Evolutionary conservation across 495 filamentous ascomycete species (phyloP).

Genomic region (Entonaema liquescens): DNA sequence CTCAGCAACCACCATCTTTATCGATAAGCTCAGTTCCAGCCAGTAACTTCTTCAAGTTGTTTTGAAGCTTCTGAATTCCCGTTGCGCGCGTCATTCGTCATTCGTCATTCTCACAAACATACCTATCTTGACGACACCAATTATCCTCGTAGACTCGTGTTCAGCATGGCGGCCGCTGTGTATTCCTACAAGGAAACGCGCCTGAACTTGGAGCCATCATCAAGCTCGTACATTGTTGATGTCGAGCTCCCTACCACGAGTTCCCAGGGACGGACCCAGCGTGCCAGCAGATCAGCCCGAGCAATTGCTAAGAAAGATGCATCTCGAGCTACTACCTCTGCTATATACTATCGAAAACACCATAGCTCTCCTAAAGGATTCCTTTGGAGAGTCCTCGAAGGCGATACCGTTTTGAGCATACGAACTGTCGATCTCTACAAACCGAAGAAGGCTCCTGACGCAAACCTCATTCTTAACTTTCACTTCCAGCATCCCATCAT

Average conservation of each 20-base stretch:
- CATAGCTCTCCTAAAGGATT: conserved; percentile 81
- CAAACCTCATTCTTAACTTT: conserved; percentile 79
- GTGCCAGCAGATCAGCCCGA: conserved; percentile 50
- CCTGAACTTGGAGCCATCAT: conserved; percentile 79
- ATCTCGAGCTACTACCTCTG: conserved; percentile 81
- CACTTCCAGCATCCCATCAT: conserved; percentile 76
- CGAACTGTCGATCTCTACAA: conserved; percentile 84
- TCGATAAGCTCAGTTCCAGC: conserved; percentile 29
- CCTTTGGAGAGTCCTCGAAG: conserved; percentile 88
- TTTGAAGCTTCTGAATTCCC: conserved; percentile 30
- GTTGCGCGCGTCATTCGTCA: conserved; percentile 23
- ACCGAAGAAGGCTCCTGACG: conserved; percentile 66
- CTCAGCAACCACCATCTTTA: conserved; percentile 11
- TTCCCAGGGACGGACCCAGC: conserved; percentile 43
- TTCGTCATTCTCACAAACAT: too few relatives aligned
- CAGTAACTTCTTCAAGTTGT: conserved; percentile 19
- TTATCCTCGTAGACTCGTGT: conserved; percentile 36
- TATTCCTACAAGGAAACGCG: conserved; percentile 86
- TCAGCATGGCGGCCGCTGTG: conserved; percentile 55
- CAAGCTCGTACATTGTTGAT: conserved; percentile 71
- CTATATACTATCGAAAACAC: conserved; percentile 82
- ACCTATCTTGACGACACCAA: conserved; percentile 10
- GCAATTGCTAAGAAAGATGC: conserved; percentile 53
- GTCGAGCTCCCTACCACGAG: conserved; percentile 71
- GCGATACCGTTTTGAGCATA: conserved; percentile 80